Evolutionary conservation across 495 filamentous ascomycete genomes (phyloP).

Genomic region (Penicillium subrubescens): DNA sequence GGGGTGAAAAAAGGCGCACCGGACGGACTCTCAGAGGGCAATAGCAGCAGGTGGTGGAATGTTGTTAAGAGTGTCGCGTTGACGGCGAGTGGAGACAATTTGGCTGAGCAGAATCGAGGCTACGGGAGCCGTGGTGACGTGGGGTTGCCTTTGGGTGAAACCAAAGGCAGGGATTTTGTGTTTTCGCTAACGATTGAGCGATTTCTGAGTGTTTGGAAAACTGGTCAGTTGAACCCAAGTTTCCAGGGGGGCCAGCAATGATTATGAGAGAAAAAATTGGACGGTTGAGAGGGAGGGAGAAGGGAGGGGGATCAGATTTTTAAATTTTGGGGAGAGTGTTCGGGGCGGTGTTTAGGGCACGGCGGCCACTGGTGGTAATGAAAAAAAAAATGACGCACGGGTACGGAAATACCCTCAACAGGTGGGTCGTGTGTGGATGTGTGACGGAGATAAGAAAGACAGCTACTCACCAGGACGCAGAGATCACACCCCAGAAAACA

Average conservation of each 20-base stretch:
- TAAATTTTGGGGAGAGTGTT: constrained; percentile 18
- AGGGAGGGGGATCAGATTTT: constrained; percentile 22
- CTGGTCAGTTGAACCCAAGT: constrained; percentile 2
- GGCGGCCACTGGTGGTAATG: constrained; percentile 12
- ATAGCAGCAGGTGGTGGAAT: constrained; percentile 70
- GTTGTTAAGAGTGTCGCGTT: constrained; percentile 66
- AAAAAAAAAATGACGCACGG: constrained; percentile 23
- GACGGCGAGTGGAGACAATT: constrained; percentile 69
- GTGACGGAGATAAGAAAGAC: neutral
- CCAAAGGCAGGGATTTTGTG: constrained; percentile 59
- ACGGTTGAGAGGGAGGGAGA: constrained; percentile 19
- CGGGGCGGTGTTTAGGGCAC: constrained; percentile 26
- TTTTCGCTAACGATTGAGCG: neutral
- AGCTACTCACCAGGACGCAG: constrained; percentile 17
- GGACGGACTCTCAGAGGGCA: constrained; percentile 52
- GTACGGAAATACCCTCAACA: constrained; percentile 11
- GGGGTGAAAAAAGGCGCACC: constrained; percentile 53
- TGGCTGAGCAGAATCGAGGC: constrained; percentile 70
- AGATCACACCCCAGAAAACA: neutral
- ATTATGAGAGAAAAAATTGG: constrained; percentile 31
- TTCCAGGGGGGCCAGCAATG: neutral
- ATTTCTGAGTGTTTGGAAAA: neutral
- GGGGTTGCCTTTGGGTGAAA: constrained; percentile 61
- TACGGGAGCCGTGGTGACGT: constrained; percentile 68
- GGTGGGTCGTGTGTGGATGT: neutral